These are phyloP conservation scores for Metarhizium humberi DNA, from an alignment of 2,329 filamentous ascomycete genomes.

Conservation along the genomic window DNA sequence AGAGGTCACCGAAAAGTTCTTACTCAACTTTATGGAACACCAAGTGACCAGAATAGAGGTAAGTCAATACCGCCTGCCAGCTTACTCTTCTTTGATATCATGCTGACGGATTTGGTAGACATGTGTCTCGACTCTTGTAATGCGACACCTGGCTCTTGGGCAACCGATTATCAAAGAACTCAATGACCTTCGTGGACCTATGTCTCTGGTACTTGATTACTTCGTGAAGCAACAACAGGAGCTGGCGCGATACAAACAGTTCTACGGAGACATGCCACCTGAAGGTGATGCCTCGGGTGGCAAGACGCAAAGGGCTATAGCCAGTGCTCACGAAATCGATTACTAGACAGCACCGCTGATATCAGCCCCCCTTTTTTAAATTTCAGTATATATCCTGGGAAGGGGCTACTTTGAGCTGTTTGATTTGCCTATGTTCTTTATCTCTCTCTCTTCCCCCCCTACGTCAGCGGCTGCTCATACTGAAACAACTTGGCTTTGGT, in stretches of 20 bases:
- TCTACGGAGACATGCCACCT: conserved; percentile 34
- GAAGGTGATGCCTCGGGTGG: conserved; percentile 5
- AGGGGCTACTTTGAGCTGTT: background rate
- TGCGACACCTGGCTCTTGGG: conserved; percentile 72
- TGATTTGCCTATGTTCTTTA: background rate
- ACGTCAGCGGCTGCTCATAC: background rate
- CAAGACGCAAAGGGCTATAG: conserved; percentile 11
- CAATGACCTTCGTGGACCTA: conserved; percentile 67
- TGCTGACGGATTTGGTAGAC: conserved; percentile 41
- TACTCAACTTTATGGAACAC: conserved; percentile 86
- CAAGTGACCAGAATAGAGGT: conserved; percentile 95
- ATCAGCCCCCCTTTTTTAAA: too few relatives aligned
- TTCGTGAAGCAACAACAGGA: conserved; percentile 54
- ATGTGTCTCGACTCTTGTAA: conserved; percentile 66
- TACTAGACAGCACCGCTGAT: background rate
- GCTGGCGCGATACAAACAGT: conserved; percentile 50
- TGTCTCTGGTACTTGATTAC: conserved; percentile 58
- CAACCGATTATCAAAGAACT: conserved; percentile 53
- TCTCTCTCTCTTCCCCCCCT: background rate
- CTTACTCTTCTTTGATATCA: background rate
- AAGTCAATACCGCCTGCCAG: conserved; percentile 24
- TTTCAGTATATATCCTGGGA: too few relatives aligned
- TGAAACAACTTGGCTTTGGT: background rate
- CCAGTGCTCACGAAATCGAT: conserved; percentile 8
- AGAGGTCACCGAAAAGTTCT: conserved; percentile 79